A percentile compares a stretch with the other conserved stretches of the same genome.
Evolutionary conservation across 2,329 filamentous ascomycete species (phyloP).

Genomic region (Aulographum hederae): DNA sequence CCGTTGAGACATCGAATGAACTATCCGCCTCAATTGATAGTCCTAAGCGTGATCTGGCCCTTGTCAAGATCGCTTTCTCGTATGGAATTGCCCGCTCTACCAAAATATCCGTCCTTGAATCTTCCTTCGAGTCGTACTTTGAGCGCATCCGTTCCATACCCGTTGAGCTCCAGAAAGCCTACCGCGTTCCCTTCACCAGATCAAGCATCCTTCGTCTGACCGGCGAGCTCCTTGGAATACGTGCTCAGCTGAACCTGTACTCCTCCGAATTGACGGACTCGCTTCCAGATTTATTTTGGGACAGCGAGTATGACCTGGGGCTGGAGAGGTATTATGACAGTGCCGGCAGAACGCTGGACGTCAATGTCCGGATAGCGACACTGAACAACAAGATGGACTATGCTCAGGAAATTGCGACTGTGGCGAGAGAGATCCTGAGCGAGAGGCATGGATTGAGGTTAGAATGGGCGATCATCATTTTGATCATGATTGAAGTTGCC

Average conservation of each 20-base stretch:
- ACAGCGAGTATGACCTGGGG: conserved; percentile 70
- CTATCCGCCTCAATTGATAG: conserved; percentile 6
- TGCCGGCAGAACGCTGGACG: conserved; percentile 76
- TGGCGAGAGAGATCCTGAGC: conserved; percentile 71
- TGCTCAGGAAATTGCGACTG: conserved; percentile 82
- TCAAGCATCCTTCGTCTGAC: conserved; percentile 83
- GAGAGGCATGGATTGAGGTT: conserved; percentile 77
- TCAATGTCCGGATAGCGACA: conserved; percentile 75
- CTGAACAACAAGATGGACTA: conserved; percentile 98
- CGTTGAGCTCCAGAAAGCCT: conserved; percentile 52
- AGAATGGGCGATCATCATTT: conserved; percentile 88
- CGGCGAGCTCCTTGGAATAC: conserved; percentile 72
- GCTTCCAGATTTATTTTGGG: conserved; percentile 93
- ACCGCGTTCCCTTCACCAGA: conserved; percentile 38
- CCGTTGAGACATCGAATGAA: conserved; percentile 3
- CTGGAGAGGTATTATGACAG: conserved; percentile 92
- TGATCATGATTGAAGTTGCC: conserved; percentile 82
- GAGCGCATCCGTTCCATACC: conserved; percentile 72
- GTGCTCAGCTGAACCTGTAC: conserved; percentile 90
- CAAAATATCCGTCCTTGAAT: conserved; percentile 83
- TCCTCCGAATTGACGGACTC: conserved; percentile 92
- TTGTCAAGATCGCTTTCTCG: conserved; percentile 93
- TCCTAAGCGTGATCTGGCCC: conserved; percentile 38
- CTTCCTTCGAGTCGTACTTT: conserved; percentile 65
- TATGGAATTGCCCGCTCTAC: conserved; percentile 84